phyloP scores from a whole-genome alignment of 2,329 filamentous ascomycete genomes.

The Biscogniauxia marginata region DNA sequence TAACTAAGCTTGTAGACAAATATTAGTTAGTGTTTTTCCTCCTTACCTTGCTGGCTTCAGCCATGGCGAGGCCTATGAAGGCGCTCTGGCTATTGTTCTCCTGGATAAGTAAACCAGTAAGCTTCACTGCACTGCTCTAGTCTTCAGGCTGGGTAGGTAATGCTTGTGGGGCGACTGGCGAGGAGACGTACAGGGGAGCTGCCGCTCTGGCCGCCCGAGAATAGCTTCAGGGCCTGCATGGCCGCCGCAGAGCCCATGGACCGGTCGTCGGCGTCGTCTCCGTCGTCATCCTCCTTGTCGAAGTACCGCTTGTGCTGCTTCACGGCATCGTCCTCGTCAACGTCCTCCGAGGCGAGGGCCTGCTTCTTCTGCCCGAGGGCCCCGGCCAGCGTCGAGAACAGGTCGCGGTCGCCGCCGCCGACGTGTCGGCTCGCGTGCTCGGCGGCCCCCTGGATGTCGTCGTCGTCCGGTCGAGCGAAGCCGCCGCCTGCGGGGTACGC shows the following conservation, averaged over 20 bases:
- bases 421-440: slow-evolving; percentile 47
- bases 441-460: slow-evolving; percentile 48
- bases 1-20: slow-evolving; percentile 1
- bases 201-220: slow-evolving; percentile 56
- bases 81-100: slow-evolving; percentile 65
- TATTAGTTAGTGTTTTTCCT: not conserved
- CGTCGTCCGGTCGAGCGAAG: slow-evolving; percentile 41
- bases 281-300: slow-evolving; percentile 46
- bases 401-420: slow-evolving; percentile 43
- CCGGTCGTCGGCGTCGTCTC: slow-evolving; percentile 46
- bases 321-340: slow-evolving; percentile 62
- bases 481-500: slow-evolving; percentile 34
- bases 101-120: slow-evolving; percentile 5
- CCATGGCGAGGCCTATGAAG: slow-evolving; percentile 84
- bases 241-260: slow-evolving; percentile 72
- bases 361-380: slow-evolving; percentile 50
- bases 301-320: slow-evolving; percentile 76
- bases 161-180: not conserved
- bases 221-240: slow-evolving; percentile 79
- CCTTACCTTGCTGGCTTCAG: slow-evolving; percentile 74
- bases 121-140: too few relatives aligned
- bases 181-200: slow-evolving; percentile 34
- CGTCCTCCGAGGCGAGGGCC: slow-evolving; percentile 43
- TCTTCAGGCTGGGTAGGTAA: too few relatives aligned
- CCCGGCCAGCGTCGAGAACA: slow-evolving; percentile 51